phyloP scores from a whole-genome alignment of 495 filamentous ascomycete species.

The Haplographium delicatum region DNA sequence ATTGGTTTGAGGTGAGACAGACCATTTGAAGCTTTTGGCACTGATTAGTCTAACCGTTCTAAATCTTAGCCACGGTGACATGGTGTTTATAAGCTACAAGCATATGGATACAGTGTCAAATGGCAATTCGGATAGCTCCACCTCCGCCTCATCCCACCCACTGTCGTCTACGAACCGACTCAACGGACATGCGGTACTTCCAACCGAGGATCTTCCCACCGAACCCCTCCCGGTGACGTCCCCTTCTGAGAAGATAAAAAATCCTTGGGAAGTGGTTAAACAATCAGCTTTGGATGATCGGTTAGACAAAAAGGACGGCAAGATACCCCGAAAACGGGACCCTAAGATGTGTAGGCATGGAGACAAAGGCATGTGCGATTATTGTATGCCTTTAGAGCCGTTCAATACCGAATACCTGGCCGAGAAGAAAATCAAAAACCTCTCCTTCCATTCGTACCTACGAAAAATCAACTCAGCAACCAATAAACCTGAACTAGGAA shows the following conservation, averaged over 20 bases:
- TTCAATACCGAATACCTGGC: conserved; percentile 81
- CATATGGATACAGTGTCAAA: conserved; percentile 43
- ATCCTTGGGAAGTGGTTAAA: conserved; percentile 87
- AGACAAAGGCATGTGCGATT: conserved; percentile 97
- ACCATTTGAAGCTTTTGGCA: no score
- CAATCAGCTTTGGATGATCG: conserved; percentile 82
- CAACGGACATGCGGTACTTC: conserved; percentile 72
- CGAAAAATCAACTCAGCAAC: conserved; percentile 92
- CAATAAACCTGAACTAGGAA: conserved; percentile 87
- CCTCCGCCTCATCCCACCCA: conserved; percentile 20
- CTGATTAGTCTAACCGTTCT: no score
- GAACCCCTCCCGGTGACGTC: conserved; percentile 51
- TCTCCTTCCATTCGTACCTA: conserved; percentile 92
- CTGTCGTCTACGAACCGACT: conserved; percentile 52
- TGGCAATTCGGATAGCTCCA: conserved; percentile 31
- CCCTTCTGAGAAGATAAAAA: conserved; percentile 63
- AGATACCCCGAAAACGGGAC: conserved; percentile 74
- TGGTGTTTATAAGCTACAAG: conserved; percentile 79
- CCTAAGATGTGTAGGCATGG: conserved; percentile 92
- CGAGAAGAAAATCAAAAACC: conserved; percentile 97
- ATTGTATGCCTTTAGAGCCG: conserved; percentile 97
- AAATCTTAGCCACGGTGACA: conserved; percentile 76
- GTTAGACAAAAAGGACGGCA: conserved; percentile 87
- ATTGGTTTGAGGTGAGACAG: conserved; percentile 59
- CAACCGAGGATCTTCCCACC: conserved; percentile 60